Evolutionary conservation across 441 rosid genomes (phyloP).

Genomic region (Erodium trifolium): DNA sequence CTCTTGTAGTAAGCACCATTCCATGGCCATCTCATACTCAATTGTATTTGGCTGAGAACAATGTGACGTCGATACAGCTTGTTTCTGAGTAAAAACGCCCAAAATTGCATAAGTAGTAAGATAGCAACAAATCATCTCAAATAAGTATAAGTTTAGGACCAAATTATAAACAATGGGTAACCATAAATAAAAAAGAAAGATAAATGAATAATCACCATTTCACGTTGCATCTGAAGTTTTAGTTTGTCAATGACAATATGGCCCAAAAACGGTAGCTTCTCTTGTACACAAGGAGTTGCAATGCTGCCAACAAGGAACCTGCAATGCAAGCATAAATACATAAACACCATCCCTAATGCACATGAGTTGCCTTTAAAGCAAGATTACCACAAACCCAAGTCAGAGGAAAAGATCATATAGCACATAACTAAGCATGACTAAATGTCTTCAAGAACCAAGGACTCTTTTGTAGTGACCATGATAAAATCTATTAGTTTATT

Average conservation of each 20-base stretch:
- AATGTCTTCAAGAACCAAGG: no score
- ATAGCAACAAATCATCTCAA: not conserved
- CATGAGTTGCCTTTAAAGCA: not conserved
- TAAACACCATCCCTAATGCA: conserved; percentile 7
- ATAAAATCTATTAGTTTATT: no score
- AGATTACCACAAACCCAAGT: not conserved
- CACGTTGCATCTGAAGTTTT: conserved; percentile 44
- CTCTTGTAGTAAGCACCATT: conserved; percentile 57
- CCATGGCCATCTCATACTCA: conserved; percentile 81
- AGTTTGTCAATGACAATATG: conserved; percentile 46
- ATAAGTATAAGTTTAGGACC: not conserved
- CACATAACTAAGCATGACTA: no score
- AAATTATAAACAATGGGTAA: not conserved
- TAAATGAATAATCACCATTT: conserved; percentile 29
- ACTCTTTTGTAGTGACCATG: no score
- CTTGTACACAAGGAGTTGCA: conserved; percentile 39
- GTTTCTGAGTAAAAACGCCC: conserved; percentile 36
- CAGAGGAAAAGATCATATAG: no score
- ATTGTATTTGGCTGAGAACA: conserved; percentile 77
- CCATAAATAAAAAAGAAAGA: not conserved
- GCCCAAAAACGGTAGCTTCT: conserved; percentile 51
- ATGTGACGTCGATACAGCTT: conserved; percentile 76
- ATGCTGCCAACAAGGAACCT: conserved; percentile 73
- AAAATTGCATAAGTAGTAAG: not conserved
- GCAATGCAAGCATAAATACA: conserved; percentile 15